Conservation (phyloP, 2,329 filamentous ascomycete species). For the Sclerotiophoma versabilis region DNA sequence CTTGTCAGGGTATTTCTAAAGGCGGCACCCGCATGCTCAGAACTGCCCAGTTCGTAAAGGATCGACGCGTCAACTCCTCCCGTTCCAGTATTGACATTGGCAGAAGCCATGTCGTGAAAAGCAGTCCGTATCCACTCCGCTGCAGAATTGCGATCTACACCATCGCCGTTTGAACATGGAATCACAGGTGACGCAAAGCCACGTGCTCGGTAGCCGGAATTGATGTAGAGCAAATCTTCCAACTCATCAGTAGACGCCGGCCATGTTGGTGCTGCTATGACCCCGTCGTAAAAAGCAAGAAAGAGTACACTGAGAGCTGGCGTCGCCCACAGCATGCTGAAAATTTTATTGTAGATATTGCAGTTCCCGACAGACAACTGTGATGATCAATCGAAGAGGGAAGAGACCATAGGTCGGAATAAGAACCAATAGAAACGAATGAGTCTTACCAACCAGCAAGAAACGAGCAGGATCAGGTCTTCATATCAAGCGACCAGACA, state of each 20-base stretch:
- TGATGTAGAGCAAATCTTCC: slow-evolving; percentile 69
- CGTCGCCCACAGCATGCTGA: slow-evolving; percentile 7
- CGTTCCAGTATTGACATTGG: slow-evolving; percentile 55
- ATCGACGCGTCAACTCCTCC: slow-evolving; percentile 68
- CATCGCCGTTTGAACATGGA: slow-evolving; percentile 58
- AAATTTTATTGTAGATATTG: background rate
- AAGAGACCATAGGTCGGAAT: too few species aligned
- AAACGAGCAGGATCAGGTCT: background rate
- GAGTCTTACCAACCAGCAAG: background rate
- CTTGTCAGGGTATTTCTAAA: slow-evolving; percentile 55
- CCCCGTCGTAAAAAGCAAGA: slow-evolving; percentile 18
- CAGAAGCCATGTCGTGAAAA: slow-evolving; percentile 69
- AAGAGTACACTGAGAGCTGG: slow-evolving; percentile 12
- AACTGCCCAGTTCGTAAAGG: slow-evolving; percentile 63
- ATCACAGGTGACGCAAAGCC: slow-evolving; percentile 65
- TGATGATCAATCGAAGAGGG: background rate
- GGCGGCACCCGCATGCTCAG: slow-evolving; percentile 65
- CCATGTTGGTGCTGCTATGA: slow-evolving; percentile 64
- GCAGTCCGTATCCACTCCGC: slow-evolving; percentile 68
- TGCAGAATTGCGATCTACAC: slow-evolving; percentile 63
- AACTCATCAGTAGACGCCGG: slow-evolving; percentile 66
- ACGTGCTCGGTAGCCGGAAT: slow-evolving; percentile 61
- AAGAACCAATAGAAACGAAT: background rate
- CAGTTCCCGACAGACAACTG: background rate
- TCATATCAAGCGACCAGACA: slow-evolving; percentile 3